A percentile compares a stretch with the other conserved stretches of the same genome.
phyloP scores from a whole-genome alignment of 768 basidiomycete genomes.

The Leccinum longicurvipes region DNA sequence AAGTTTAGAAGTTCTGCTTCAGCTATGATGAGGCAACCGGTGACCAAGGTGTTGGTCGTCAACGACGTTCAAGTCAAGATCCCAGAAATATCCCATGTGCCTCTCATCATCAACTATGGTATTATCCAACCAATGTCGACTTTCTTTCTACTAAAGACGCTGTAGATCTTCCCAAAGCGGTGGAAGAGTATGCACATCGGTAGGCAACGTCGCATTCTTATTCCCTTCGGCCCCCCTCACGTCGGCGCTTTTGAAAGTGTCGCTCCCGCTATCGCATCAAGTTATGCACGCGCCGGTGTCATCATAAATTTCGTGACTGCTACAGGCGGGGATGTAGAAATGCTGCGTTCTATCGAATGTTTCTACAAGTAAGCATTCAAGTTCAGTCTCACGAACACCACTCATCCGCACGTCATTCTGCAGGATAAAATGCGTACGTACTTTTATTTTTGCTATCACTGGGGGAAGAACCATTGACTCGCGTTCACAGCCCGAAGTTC shows the following conservation, averaged over 20 bases:
- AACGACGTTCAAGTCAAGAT: slow-evolving; percentile 93
- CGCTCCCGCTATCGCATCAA: slow-evolving; percentile 80
- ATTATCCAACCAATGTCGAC: slow-evolving; percentile 11
- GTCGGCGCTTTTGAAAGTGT: slow-evolving; percentile 46
- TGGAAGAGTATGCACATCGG: slow-evolving; percentile 98
- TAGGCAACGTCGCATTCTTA: slow-evolving; percentile 29
- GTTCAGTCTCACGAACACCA: neutral
- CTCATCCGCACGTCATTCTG: slow-evolving; percentile 14
- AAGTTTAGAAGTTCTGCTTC: slow-evolving; percentile 67
- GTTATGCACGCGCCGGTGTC: slow-evolving; percentile 84
- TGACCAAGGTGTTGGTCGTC: slow-evolving; percentile 79
- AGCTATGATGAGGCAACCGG: slow-evolving; percentile 59
- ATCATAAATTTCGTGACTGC: slow-evolving; percentile 97
- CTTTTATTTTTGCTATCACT: neutral
- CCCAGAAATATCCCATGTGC: slow-evolving; percentile 85
- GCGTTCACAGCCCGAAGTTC: slow-evolving; percentile 75
- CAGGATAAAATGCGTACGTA: slow-evolving; percentile 87
- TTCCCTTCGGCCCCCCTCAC: slow-evolving; percentile 4
- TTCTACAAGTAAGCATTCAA: slow-evolving; percentile 78
- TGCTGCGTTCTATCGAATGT: slow-evolving; percentile 97
- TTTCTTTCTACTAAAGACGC: slow-evolving; percentile 7
- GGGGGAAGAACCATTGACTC: slow-evolving; percentile 17
- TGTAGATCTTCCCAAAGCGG: slow-evolving; percentile 85
- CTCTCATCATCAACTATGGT: slow-evolving; percentile 96
- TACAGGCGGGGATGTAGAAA: slow-evolving; percentile 96